Evolutionary conservation across 306 rosid genomes (phyloP).

Genomic region (Vigna reflexopilosa): DNA sequence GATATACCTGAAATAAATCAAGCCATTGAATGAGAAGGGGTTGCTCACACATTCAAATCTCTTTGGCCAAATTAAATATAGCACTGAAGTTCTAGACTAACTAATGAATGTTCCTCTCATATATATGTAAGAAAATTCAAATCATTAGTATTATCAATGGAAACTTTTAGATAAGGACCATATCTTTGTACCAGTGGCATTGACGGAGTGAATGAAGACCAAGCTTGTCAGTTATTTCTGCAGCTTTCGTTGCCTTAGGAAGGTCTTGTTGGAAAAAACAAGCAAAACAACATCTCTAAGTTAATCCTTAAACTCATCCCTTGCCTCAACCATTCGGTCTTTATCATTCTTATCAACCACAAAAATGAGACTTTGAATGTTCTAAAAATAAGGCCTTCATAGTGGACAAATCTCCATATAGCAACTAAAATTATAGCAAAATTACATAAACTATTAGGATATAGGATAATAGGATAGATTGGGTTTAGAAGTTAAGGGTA

Average conservation of each 20-base stretch:
- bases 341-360: slow-evolving; percentile 98
- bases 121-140: slow-evolving; percentile 30
- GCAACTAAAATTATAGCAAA: slow-evolving; percentile 39
- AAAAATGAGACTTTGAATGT: slow-evolving; percentile 93
- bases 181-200: slow-evolving; percentile 82
- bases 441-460: not conserved
- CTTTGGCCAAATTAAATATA: not conserved
- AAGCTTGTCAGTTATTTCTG: slow-evolving; percentile 95
- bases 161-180: slow-evolving; percentile 14
- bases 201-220: slow-evolving; percentile 96
- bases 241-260: slow-evolving; percentile 99
- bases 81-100: not conserved
- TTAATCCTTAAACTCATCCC: slow-evolving; percentile 96
- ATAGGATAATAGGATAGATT: too few relatives aligned
- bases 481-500: too few relatives aligned
- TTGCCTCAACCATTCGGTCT: slow-evolving; percentile 94
- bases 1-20: slow-evolving; percentile 78
- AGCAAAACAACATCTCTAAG: slow-evolving; percentile 95
- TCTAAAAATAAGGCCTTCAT: slow-evolving; percentile 99
- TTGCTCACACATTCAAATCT: not conserved
- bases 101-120: not conserved
- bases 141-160: slow-evolving; percentile 9
- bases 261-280: slow-evolving; percentile 99
- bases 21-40: slow-evolving; percentile 41
- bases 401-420: slow-evolving; percentile 81